A percentile compares a stretch with the other conserved stretches of the same genome.
Evolutionary conservation across 345 rosid species (phyloP).

Genomic region (Durio zibethinus): DNA sequence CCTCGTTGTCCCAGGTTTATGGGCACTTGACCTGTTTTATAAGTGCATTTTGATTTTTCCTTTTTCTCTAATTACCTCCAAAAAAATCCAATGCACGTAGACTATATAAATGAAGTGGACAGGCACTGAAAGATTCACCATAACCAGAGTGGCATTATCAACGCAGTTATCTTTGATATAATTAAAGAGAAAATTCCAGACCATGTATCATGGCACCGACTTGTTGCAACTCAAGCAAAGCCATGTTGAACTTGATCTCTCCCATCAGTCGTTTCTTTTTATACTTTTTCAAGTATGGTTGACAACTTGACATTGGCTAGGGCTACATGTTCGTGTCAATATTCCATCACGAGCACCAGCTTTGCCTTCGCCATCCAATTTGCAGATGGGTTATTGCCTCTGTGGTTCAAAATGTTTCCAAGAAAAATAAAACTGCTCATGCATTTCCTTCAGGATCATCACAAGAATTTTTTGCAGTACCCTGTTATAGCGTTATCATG

Average conservation of each 20-base stretch:
- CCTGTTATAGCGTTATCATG: background rate
- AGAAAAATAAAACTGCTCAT: background rate
- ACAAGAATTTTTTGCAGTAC: background rate
- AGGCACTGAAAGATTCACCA: conserved; percentile 37
- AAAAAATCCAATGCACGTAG: background rate
- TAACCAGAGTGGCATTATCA: conserved; percentile 1
- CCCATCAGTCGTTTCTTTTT: background rate
- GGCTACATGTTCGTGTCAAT: background rate
- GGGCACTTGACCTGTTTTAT: background rate
- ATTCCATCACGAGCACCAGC: background rate
- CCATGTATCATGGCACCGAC: conserved; percentile 31
- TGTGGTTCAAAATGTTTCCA: conserved; percentile 11
- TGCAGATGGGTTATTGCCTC: background rate
- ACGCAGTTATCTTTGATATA: background rate
- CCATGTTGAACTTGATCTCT: background rate
- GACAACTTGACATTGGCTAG: background rate
- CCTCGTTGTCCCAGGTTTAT: background rate
- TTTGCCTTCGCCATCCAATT: conserved; percentile 8
- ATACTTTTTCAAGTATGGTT: background rate
- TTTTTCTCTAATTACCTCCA: background rate
- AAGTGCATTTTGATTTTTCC: background rate
- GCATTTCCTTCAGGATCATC: background rate
- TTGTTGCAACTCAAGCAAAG: background rate
- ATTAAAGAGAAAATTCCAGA: conserved; percentile 19
- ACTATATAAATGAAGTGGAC: conserved; percentile 29